Conservation (phyloP, 345 rosid species). For the Sonneratia caseolaris region DNA sequence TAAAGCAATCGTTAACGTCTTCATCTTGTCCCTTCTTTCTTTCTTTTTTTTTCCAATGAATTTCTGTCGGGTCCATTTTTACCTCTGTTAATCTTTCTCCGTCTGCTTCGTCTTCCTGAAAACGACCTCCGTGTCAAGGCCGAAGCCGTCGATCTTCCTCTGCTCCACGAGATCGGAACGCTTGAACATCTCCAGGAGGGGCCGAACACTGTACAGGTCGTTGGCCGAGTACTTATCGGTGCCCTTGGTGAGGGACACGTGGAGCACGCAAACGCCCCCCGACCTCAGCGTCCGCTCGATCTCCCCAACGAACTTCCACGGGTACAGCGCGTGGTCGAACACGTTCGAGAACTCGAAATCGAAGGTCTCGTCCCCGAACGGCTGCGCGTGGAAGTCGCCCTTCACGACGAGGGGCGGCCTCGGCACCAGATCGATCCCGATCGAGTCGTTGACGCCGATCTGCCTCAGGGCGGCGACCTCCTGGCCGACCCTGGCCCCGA, state of each 20-base stretch:
- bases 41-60: too few relatives aligned
- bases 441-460: slow-evolving; percentile 55
- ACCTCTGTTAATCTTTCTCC: not conserved
- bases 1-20: not conserved
- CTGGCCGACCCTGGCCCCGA: slow-evolving; percentile 88
- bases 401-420: slow-evolving; percentile 59
- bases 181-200: slow-evolving; percentile 47
- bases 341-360: slow-evolving; percentile 91
- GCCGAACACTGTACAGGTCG: slow-evolving; percentile 47
- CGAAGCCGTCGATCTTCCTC: slow-evolving; percentile 80
- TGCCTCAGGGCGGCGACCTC: slow-evolving; percentile 69
- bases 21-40: not conserved
- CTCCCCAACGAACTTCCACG: slow-evolving; percentile 65
- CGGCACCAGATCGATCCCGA: slow-evolving; percentile 84
- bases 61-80: too few relatives aligned
- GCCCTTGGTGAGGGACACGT: slow-evolving; percentile 56
- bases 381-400: slow-evolving; percentile 82
- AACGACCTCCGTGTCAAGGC: slow-evolving; percentile 84
- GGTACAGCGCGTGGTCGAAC: slow-evolving; percentile 85
- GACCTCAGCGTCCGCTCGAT: slow-evolving; percentile 72
- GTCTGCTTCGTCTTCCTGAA: not conserved
- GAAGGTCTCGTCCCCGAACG: slow-evolving; percentile 58
- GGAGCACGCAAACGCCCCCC: slow-evolving; percentile 60
- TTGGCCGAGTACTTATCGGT: slow-evolving; percentile 87
- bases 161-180: slow-evolving; percentile 47